phyloP scores from a whole-genome alignment of 208 protist species.

The Trypanosoma lewisi region DNA sequence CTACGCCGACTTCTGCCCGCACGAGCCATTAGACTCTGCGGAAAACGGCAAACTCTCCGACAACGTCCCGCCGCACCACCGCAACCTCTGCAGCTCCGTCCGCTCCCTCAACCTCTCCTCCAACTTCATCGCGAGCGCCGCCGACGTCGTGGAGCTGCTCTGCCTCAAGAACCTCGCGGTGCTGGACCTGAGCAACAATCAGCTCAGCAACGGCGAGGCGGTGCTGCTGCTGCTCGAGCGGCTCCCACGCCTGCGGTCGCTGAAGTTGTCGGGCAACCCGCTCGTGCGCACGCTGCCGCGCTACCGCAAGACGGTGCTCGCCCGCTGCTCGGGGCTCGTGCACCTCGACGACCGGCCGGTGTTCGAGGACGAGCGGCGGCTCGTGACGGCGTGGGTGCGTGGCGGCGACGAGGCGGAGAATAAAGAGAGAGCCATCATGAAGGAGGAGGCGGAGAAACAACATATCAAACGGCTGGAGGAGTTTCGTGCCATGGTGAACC shows the following conservation, averaged over 20 bases:
- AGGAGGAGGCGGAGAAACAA: conserved; percentile 54
- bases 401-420: conserved; percentile 79
- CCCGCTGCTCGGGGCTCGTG: conserved; percentile 54
- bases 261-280: conserved; percentile 91
- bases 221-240: conserved; percentile 82
- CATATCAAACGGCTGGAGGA: conserved; percentile 58
- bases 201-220: conserved; percentile 74
- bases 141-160: conserved; percentile 63
- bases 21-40: conserved; percentile 18
- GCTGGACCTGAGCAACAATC: conserved; percentile 92
- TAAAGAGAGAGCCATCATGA: conserved; percentile 55
- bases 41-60: conserved; percentile 20
- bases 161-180: conserved; percentile 66
- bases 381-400: conserved; percentile 80
- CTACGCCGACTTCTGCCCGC: conserved; percentile 36
- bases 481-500: conserved; percentile 63
- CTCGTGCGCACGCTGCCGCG: conserved; percentile 68
- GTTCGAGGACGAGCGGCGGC: conserved; percentile 81
- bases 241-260: conserved; percentile 70
- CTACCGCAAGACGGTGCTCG: conserved; percentile 89
- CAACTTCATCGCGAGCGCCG: conserved; percentile 70
- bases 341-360: conserved; percentile 93
- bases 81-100: conserved; percentile 76
- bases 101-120: conserved; percentile 71
- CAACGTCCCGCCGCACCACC: conserved; percentile 29